These are phyloP conservation scores for Trichosporon faecale DNA, from an alignment of 1,284 basidiomycete species.

Conservation along the genomic window DNA sequence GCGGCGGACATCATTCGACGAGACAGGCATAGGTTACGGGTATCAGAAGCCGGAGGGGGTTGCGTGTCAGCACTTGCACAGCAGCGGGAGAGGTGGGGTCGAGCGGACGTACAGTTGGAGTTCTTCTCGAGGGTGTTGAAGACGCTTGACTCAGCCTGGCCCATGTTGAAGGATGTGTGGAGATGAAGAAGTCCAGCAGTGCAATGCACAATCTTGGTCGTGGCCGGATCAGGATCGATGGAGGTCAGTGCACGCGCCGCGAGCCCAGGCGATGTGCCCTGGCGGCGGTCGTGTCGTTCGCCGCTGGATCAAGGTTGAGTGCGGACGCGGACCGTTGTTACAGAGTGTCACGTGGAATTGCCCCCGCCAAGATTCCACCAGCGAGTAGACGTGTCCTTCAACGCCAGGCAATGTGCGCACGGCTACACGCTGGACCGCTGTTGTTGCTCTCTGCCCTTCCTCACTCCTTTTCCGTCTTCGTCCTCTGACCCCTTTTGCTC, in stretches of 20 bases:
- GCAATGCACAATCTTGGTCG: not conserved
- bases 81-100: not conserved
- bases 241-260: conserved; percentile 1
- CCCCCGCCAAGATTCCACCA: not conserved
- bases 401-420: not conserved
- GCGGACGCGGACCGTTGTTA: not conserved
- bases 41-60: conserved; percentile 2
- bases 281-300: not conserved
- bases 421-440: not conserved
- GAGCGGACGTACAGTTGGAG: conserved; percentile 49
- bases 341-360: conserved; percentile 3
- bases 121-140: conserved; percentile 52
- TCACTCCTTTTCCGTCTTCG: not conserved
- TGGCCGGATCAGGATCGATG: not conserved
- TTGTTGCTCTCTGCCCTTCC: not conserved
- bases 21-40: not conserved
- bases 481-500: not conserved
- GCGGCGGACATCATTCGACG: not conserved
- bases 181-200: not conserved
- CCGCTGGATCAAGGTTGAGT: not conserved
- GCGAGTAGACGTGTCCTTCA: conserved; percentile 6
- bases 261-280: not conserved
- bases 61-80: not conserved
- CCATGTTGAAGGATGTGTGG: conserved; percentile 36
- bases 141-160: conserved; percentile 51